A percentile compares a stretch with the other conserved stretches of the same genome.
Evolutionary conservation across 441 rosid species (phyloP).

Genomic region (Adansonia gregorii): DNA sequence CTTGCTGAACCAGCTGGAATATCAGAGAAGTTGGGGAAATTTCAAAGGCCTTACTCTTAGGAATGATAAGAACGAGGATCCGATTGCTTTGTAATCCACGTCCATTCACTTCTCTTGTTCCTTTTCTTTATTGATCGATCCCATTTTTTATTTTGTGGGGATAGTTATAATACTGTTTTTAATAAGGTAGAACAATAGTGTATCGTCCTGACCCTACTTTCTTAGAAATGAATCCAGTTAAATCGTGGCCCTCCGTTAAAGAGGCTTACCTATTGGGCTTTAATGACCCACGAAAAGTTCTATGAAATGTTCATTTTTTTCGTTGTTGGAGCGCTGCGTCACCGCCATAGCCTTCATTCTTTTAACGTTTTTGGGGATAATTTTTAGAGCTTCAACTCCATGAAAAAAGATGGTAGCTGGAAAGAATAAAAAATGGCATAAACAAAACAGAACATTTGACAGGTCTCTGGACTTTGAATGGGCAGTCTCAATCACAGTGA

Average conservation of each 20-base stretch:
- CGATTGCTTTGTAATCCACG: too few species aligned
- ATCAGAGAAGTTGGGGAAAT: too few species aligned
- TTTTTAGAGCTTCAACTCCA: too few species aligned
- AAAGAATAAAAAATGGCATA: neutral
- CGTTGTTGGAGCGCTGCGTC: neutral
- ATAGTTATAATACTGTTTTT: too few species aligned
- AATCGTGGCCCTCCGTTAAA: neutral
- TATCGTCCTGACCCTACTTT: too few species aligned
- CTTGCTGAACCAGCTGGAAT: too few species aligned
- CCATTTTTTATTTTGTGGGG: too few species aligned
- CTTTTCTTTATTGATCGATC: too few species aligned
- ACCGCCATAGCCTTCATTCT: neutral
- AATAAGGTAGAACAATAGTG: too few species aligned
- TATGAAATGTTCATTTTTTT: neutral
- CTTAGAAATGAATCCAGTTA: neutral
- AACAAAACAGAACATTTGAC: neutral
- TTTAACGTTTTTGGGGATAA: neutral
- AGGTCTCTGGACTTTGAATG: neutral
- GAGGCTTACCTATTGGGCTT: neutral
- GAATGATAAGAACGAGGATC: too few species aligned
- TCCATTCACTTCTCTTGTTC: too few species aligned
- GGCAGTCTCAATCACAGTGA: neutral
- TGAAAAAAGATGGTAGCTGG: neutral
- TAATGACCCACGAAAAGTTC: neutral
- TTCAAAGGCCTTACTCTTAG: too few species aligned